Base-by-base conservation (phyloP, 2,329 filamentous ascomycete genomes). In the Stemphylium lycopersici region DNA sequence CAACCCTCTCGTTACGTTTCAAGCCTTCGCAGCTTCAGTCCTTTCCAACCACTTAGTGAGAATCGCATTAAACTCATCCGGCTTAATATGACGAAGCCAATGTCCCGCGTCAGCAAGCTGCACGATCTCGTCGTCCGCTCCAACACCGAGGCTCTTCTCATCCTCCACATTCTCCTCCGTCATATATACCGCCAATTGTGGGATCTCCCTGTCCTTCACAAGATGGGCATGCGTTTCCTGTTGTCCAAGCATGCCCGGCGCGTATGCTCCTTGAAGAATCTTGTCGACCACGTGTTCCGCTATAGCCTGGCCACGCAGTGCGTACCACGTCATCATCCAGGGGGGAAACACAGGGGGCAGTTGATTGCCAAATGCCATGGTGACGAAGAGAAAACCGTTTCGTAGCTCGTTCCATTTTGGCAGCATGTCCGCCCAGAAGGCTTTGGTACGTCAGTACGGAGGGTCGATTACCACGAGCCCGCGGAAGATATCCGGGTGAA, bases 321-420 rank as follows among this genome's bases (percentile, higher is more conserved):
- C 22, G 40, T 58, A 58, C 63, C 57, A 66, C 13, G 52, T 55
- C 44, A 53, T 64, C 54, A 61, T 57, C 59, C 59, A 64, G 15
- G 43, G 41, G 6, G 59, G 59, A 18, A 49, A 50, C 11, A 20
- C 40, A 0, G 46, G 51, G n/a, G 37, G 36, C 15, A 48, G 22
- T 34, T 22, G 48, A 29, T 43, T 48, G 1, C 48, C 45, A 42
- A 45, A 59, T 4, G 40, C 38, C 38, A 43, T 13, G 50, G 22
- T 22, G 3, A 22, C 22, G 22, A 22, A 22, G 6, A 22, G 22
- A 22, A 22, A 6, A 3, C 22, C 22, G 6, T 22, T 22, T 6
- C 6, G 22, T 22, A 22, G 22, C 22, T 22, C 22, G 22, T 22
- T 6, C 22, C 22, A 22, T 22, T 22, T 22, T 22, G 22, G 22